Evolutionary conservation across 176 grass and related monocot species (phyloP).

Genomic region (Oryza meyeriana): DNA sequence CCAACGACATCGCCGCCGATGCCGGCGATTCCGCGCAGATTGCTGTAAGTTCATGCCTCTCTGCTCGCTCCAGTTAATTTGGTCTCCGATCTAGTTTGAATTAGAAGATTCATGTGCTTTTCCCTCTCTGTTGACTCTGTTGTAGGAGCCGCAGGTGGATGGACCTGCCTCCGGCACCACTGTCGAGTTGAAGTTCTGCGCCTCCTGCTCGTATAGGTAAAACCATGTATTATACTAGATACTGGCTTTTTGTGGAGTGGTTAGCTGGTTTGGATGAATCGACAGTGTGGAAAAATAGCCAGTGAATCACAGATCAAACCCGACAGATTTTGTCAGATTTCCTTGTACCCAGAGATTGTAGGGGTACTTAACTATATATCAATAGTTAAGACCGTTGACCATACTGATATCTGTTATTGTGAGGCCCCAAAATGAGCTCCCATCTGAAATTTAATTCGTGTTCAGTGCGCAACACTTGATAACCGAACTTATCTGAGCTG

Average conservation of each 20-base stretch:
- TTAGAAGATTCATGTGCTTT: background rate
- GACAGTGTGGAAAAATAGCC: background rate
- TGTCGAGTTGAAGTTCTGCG: conserved; percentile 79
- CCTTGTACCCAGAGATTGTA: background rate
- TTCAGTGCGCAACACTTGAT: background rate
- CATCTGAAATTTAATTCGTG: background rate
- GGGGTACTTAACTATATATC: background rate
- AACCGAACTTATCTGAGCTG: background rate
- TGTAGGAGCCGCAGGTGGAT: conserved; percentile 48
- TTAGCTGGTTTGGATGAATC: background rate
- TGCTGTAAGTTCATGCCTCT: background rate
- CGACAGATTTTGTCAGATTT: conserved; percentile 18
- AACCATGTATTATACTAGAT: too few species aligned
- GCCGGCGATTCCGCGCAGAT: conserved; percentile 3
- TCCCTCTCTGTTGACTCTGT: background rate
- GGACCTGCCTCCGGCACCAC: conserved; percentile 78
- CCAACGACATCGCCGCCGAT: conserved; percentile 12
- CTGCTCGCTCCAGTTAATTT: background rate
- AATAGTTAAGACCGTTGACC: background rate
- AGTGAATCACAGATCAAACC: background rate
- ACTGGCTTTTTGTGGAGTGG: background rate
- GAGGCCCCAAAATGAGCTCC: background rate
- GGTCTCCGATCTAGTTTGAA: background rate
- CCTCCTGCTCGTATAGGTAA: conserved; percentile 88
- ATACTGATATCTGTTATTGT: background rate